These are phyloP conservation scores for Artomyces pyxidatus DNA, from an alignment of 768 basidiomycete genomes.

Conservation along the genomic window DNA sequence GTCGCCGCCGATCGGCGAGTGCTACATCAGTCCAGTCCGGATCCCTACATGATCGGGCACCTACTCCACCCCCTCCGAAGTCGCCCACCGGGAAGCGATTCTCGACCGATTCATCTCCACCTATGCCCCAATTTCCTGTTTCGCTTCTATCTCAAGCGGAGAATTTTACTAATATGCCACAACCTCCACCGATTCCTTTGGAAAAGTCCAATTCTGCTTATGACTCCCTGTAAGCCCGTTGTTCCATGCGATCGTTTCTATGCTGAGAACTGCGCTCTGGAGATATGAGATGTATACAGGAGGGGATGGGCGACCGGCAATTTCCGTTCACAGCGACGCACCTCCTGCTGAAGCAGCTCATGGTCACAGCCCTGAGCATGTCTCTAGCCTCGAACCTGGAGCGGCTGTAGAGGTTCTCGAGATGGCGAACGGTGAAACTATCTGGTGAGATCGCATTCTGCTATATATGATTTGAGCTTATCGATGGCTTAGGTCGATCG, in stretches of 20 bases:
- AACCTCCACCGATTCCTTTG: slow-evolving; percentile 32
- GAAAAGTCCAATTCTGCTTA: slow-evolving; percentile 68
- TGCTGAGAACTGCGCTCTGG: slow-evolving; percentile 5
- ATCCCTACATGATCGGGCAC: slow-evolving; percentile 73
- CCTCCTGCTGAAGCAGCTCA: slow-evolving; percentile 19
- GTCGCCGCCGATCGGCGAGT: slow-evolving; percentile 57
- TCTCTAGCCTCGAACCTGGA: slow-evolving; percentile 34
- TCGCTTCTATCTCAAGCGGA: slow-evolving; percentile 37
- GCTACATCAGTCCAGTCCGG: slow-evolving; percentile 49
- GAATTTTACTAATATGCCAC: slow-evolving; percentile 28
- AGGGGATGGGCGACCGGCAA: slow-evolving; percentile 43
- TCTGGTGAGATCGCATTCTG: slow-evolving; percentile 51
- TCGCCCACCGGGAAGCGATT: slow-evolving; percentile 47
- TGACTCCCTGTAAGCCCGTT: slow-evolving; percentile 62
- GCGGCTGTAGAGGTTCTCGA: slow-evolving; percentile 75
- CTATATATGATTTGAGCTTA: slow-evolving; percentile 10
- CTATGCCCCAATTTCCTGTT: slow-evolving; percentile 56
- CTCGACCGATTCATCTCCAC: slow-evolving; percentile 59
- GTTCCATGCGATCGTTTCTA: slow-evolving; percentile 11
- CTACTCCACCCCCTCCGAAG: slow-evolving; percentile 79
- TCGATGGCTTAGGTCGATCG: slow-evolving; percentile 54
- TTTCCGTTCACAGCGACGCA: slow-evolving; percentile 26
- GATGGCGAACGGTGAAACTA: slow-evolving; percentile 79
- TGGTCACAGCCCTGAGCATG: slow-evolving; percentile 19
- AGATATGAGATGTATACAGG: slow-evolving; percentile 80